Evolutionary conservation across 2,329 filamentous ascomycete genomes (phyloP).

Genomic region (Sodiomyces alkalinus): DNA sequence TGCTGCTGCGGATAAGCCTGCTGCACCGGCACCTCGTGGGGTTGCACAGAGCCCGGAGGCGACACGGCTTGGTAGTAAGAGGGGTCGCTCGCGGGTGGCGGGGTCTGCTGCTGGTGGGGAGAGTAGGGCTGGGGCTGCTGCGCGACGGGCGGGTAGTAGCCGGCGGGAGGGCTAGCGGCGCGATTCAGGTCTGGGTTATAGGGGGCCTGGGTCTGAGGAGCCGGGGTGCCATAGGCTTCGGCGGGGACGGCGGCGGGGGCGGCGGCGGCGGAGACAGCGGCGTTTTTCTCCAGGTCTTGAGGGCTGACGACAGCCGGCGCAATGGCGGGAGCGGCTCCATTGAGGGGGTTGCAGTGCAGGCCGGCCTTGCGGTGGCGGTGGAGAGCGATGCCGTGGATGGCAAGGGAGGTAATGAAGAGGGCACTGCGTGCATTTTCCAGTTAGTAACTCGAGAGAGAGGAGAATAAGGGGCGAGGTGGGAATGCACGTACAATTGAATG

Average conservation of each 20-base stretch:
- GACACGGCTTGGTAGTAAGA: too few species aligned
- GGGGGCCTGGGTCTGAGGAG: not conserved
- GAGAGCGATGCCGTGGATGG: constrained; percentile 24
- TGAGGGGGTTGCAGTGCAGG: constrained; percentile 22
- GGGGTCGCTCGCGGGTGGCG: too few species aligned
- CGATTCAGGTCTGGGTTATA: constrained; percentile 1
- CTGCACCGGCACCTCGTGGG: too few species aligned
- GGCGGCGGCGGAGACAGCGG: not conserved
- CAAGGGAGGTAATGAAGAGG: constrained; percentile 24
- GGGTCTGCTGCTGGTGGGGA: too few species aligned
- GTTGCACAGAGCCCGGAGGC: too few species aligned
- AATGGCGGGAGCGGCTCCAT: constrained; percentile 2
- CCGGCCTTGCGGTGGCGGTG: constrained; percentile 28
- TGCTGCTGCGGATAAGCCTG: constrained; percentile 8
- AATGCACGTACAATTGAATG: constrained; percentile 25
- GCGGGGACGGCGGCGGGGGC: not conserved
- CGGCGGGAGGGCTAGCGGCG: constrained; percentile 3
- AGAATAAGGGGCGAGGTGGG: not conserved
- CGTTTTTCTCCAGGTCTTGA: constrained; percentile 11
- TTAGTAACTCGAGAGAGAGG: not conserved
- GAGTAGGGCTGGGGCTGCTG: constrained; percentile 9
- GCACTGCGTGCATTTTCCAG: constrained; percentile 16
- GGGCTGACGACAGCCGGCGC: constrained; percentile 6
- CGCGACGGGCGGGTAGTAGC: constrained; percentile 3
- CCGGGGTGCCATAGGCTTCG: not conserved